These are phyloP conservation scores for Saccharomycopsis microspora DNA, from an alignment of 805 yeast genomes.

Conservation along the genomic window DNA sequence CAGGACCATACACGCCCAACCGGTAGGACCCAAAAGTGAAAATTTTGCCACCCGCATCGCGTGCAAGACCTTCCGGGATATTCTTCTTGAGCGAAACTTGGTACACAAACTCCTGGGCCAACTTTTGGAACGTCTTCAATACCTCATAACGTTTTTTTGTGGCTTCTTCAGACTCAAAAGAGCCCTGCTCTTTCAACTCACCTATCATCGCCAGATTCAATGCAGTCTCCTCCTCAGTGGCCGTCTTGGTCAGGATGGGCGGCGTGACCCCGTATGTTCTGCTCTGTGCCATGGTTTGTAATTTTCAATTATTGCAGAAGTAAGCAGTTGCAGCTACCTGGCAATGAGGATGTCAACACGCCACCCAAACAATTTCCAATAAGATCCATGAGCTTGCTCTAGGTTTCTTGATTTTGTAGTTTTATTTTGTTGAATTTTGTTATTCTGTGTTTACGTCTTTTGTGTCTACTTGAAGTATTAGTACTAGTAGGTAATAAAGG, in stretches of 20 bases:
- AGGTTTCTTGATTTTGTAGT: too few relatives aligned
- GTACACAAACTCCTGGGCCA: conserved; percentile 75
- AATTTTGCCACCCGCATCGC: conserved; percentile 96
- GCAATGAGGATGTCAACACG: too few relatives aligned
- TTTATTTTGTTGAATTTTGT: too few relatives aligned
- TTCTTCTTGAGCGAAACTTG: conserved; percentile 70
- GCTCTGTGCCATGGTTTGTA: conserved; percentile 6
- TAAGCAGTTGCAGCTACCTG: too few relatives aligned
- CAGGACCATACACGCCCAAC: conserved; percentile 95
- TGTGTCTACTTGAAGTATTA: too few relatives aligned
- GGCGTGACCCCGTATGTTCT: conserved; percentile 54
- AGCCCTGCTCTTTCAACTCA: conserved; percentile 72
- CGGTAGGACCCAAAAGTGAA: conserved; percentile 93
- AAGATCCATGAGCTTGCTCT: too few relatives aligned
- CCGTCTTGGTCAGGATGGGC: conserved; percentile 78
- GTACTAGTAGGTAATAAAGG: too few relatives aligned
- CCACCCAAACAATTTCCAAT: too few relatives aligned
- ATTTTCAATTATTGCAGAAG: conserved; percentile 21
- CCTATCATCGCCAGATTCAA: conserved; percentile 67
- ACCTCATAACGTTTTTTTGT: conserved; percentile 74
- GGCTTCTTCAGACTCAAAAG: conserved; percentile 81
- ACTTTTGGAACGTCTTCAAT: conserved; percentile 54
- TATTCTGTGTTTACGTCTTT: too few relatives aligned
- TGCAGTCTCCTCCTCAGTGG: conserved; percentile 68
- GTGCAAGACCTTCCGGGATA: conserved; percentile 96